Evolutionary conservation across 768 basidiomycete species (phyloP), one percentile per base, ranked within the genome.

Genomic region (Hebeloma cylindrosporum): DNA sequence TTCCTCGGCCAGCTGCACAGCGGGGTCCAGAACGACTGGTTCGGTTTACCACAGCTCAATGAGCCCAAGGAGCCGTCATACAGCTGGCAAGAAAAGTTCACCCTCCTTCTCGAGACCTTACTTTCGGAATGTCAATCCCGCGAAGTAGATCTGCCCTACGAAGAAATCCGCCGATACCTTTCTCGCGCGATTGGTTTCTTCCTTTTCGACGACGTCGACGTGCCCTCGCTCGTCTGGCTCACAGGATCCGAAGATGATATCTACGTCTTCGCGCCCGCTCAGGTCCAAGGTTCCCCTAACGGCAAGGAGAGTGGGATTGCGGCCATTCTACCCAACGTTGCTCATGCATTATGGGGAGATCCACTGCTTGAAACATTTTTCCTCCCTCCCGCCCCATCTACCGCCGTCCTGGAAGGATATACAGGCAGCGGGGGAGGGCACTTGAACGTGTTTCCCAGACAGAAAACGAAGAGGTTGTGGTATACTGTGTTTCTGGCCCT

Each of bases 51-150:
- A 13, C 42, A 34, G 22, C 53, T 60, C 22, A 49, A 47, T 5
- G 61, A 56, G 16, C 63, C 68, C n/a, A 42, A 17, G 8, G 66
- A 73, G 4, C 63, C 70, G 11, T 72, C 71, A 1, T 86, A 82
- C 58, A 82, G 76, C 62, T 89, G 87, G 87, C 83, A 88, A 63
- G 85, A 85, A 55, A 78, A 82, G 1, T 88, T 88, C 61, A 80
- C 80, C 5, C 39, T 62, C 7, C 65, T 78, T 5, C 63, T 89
- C 35, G 86, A 88, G 49, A 66, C 65, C 5, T 62, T 82, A 10
- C 62, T 88, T n/a, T 58, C 60, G n/a, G 61, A 65, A 5, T 72
- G 77, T 11, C 47, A 26, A 49, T 40, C 23, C 52, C 44, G 20
- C 45, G 36, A 40, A n/a, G 17, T 65, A 2, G 60, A 55, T 20